A percentile compares a stretch with the other conserved stretches of the same genome.
phyloP scores from a whole-genome alignment of 164 flowering plant genomes.

The Santalum album region DNA sequence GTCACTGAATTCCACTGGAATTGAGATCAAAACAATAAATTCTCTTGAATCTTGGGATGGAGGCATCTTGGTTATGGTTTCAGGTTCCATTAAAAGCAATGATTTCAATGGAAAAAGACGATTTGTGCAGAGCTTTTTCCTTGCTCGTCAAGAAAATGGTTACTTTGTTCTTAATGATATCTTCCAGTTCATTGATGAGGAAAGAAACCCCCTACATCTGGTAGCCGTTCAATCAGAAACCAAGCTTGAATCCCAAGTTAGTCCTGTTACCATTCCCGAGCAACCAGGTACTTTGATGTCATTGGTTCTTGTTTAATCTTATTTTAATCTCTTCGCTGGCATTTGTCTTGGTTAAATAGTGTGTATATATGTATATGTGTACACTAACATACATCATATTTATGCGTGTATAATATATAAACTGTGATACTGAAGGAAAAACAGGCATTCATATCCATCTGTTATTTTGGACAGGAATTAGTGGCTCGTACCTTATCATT shows the following conservation, averaged over 20 bases:
- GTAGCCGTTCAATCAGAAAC: background rate
- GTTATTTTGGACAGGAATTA: no score
- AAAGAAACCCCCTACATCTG: background rate
- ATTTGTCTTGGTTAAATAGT: no score
- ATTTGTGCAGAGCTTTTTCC: conserved; percentile 6
- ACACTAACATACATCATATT: no score
- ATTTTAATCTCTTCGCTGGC: background rate
- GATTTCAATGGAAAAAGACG: background rate
- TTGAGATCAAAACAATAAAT: conserved; percentile 7
- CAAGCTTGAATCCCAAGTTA: background rate
- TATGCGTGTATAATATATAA: no score
- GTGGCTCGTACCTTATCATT: no score
- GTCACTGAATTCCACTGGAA: background rate
- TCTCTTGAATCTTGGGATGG: conserved; percentile 3
- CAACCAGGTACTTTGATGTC: background rate
- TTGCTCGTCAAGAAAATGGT: conserved; percentile 6
- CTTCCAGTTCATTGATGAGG: conserved; percentile 3
- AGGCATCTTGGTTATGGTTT: conserved; percentile 5
- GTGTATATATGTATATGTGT: no score
- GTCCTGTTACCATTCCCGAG: background rate
- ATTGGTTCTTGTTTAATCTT: background rate
- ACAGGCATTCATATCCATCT: no score
- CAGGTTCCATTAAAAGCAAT: background rate
- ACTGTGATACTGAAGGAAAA: no score
- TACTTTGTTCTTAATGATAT: conserved; percentile 9